Conservation (phyloP, 441 rosid species). For the Syzygium syzygioides region DNA sequence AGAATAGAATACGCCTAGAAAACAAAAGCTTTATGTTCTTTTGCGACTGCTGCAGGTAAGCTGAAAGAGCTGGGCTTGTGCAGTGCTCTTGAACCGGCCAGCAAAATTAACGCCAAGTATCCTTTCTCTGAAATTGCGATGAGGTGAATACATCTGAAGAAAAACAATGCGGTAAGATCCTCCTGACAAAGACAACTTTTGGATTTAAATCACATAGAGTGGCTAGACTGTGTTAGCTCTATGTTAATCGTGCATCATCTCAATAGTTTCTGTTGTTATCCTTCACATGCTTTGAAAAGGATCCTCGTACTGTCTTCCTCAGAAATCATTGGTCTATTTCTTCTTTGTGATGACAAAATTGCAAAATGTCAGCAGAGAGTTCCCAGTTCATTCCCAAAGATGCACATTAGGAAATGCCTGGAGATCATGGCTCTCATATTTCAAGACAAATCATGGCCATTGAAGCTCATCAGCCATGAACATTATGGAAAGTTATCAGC, state of each 20-base stretch:
- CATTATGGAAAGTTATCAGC: not conserved
- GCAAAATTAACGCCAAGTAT: too few relatives aligned
- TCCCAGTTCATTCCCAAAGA: not conserved
- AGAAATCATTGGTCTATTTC: not conserved
- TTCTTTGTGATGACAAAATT: not conserved
- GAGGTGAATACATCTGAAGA: not conserved
- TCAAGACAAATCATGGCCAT: not conserved
- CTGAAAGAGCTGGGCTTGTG: not conserved
- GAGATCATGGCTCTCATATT: accelerated
- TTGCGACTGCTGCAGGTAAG: not conserved
- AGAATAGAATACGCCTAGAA: not conserved
- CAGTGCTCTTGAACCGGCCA: not conserved
- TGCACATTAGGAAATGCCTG: accelerated
- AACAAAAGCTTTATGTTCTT: not conserved
- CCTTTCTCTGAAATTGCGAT: not conserved
- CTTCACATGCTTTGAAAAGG: not conserved
- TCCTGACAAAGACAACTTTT: not conserved
- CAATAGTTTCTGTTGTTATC: not conserved
- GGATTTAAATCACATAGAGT: not conserved
- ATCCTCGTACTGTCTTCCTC: not conserved
- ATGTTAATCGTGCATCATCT: not conserved
- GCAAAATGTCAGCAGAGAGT: not conserved
- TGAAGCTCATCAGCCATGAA: not conserved
- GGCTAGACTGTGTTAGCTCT: not conserved
- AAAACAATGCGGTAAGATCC: not conserved